These are phyloP conservation scores for Xylaria acuta DNA, from an alignment of 495 filamentous ascomycete species.

Conservation along the genomic window DNA sequence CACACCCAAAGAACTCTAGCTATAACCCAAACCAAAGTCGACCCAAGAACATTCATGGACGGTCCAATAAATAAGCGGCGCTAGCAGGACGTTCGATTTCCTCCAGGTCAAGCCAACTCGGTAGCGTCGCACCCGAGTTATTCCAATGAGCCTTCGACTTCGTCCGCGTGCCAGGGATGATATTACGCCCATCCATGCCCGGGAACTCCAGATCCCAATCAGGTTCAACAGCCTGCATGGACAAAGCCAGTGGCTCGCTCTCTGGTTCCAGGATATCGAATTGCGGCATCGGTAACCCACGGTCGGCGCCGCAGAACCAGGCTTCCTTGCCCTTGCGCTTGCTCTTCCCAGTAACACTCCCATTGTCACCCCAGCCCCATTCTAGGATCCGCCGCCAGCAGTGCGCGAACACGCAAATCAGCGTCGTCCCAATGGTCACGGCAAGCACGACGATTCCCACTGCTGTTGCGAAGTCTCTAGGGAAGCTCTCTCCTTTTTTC, in stretches of 20 bases:
- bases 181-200: background rate
- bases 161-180: background rate
- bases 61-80: conserved; percentile 3
- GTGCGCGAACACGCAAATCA: conserved; percentile 36
- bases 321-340: conserved; percentile 15
- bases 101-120: conserved; percentile 12
- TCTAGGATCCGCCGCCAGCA: conserved; percentile 34
- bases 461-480: conserved; percentile 33
- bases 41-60: background rate
- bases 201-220: background rate
- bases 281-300: conserved; percentile 20
- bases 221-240: background rate
- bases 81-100: conserved; percentile 18
- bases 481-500: conserved; percentile 20
- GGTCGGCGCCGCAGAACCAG: conserved; percentile 15
- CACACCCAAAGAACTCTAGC: background rate
- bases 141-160: background rate
- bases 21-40: no score
- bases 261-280: background rate
- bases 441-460: conserved; percentile 22
- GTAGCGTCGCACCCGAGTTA: background rate
- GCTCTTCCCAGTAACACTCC: background rate
- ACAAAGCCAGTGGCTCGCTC: background rate
- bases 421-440: conserved; percentile 23
- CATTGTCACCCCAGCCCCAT: background rate